A percentile compares a stretch with the other conserved stretches of the same genome.
phyloP scores from a whole-genome alignment of 75 land plant species.

The Chamaecyparis obtusa region DNA sequence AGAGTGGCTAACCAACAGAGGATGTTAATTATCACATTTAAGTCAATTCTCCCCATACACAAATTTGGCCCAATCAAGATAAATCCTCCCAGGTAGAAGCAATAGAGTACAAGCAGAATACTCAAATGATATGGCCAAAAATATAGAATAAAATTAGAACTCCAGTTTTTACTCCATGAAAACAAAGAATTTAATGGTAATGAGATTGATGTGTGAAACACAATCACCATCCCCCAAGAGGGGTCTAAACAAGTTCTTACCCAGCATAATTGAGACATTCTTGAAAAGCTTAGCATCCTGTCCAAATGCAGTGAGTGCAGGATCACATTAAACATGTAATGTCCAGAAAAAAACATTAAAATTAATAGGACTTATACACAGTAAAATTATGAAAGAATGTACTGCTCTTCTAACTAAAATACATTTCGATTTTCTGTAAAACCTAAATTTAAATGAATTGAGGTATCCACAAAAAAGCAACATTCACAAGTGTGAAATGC shows the following conservation, averaged over 20 bases:
- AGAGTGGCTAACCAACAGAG: too few relatives aligned
- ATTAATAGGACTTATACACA: not conserved
- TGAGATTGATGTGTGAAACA: not conserved
- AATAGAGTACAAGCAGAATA: too few relatives aligned
- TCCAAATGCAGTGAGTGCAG: too few relatives aligned
- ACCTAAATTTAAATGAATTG: constrained; percentile 8
- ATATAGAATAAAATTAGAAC: not conserved
- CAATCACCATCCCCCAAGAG: not conserved
- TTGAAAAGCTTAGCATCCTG: not conserved
- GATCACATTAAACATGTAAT: not conserved
- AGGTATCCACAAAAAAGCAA: constrained; percentile 7
- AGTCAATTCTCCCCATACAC: too few relatives aligned
- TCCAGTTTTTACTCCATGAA: not conserved
- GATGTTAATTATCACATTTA: too few relatives aligned
- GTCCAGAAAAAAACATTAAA: constrained; percentile 1
- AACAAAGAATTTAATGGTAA: not conserved
- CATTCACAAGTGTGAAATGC: not conserved
- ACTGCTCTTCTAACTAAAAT: constrained; percentile 12
- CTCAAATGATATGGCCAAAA: not conserved
- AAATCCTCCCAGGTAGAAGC: too few relatives aligned
- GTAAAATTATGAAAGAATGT: constrained; percentile 14
- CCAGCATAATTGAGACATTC: not conserved
- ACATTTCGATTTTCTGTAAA: constrained; percentile 2
- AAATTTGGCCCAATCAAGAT: too few relatives aligned
- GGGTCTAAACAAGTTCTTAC: not conserved